Evolutionary conservation across 140 eudicot genomes (phyloP).

Genomic region (Flaveria floridana): DNA sequence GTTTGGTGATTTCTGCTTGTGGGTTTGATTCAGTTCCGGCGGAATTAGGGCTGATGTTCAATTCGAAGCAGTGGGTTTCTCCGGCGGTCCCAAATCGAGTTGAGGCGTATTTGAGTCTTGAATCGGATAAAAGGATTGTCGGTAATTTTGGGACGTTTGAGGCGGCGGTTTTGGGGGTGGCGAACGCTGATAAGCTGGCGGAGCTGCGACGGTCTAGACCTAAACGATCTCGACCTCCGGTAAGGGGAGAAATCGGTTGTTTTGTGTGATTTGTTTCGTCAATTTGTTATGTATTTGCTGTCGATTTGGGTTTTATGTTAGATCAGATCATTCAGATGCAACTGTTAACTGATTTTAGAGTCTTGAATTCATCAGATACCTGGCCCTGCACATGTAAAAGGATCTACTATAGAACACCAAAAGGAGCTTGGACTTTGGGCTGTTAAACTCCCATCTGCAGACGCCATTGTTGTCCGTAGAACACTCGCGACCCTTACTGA

Average conservation of each 20-base stretch:
- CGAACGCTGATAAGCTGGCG: constrained; percentile 52
- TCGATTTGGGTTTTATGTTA: no score
- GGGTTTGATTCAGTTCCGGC: constrained; percentile 97
- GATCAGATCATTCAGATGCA: no score
- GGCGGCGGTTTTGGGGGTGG: constrained; percentile 90
- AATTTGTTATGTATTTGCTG: no score
- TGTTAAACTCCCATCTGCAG: constrained; percentile 80
- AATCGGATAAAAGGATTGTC: constrained; percentile 68
- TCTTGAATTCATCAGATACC: constrained; percentile 45
- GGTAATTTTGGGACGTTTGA: constrained; percentile 87
- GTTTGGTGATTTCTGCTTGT: constrained; percentile 79
- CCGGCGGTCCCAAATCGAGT: constrained; percentile 59
- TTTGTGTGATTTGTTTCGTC: no score
- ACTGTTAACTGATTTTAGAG: not conserved
- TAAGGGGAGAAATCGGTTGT: constrained; percentile 4
- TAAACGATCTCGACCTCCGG: constrained; percentile 66
- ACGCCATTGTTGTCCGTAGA: constrained; percentile 78
- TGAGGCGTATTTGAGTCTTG: constrained; percentile 78
- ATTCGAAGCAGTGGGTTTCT: constrained; percentile 61
- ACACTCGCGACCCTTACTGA: constrained; percentile 62
- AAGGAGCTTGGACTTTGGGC: constrained; percentile 85
- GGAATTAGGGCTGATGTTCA: constrained; percentile 69
- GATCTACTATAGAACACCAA: constrained; percentile 70
- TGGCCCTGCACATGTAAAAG: constrained; percentile 77
- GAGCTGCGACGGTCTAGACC: constrained; percentile 72